These are phyloP conservation scores for Scheffersomyces titani DNA, from an alignment of 1,139 yeast species.

Conservation along the genomic window DNA sequence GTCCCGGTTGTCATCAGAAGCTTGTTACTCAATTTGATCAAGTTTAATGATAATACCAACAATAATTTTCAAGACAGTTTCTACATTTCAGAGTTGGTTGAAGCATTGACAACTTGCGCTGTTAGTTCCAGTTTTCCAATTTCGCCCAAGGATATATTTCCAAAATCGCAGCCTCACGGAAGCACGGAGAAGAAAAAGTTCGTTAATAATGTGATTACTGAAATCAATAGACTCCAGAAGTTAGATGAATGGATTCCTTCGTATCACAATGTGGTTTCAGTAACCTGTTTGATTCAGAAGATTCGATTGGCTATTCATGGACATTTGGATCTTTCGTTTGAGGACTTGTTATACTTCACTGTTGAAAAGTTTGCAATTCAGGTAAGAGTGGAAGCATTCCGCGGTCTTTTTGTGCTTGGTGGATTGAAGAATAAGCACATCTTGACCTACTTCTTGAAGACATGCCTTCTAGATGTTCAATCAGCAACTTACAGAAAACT, in stretches of 20 bases:
- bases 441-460: slow-evolving; percentile 60
- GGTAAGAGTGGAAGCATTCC: slow-evolving; percentile 68
- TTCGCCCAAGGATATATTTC: slow-evolving; percentile 17
- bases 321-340: slow-evolving; percentile 50
- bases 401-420: slow-evolving; percentile 70
- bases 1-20: slow-evolving; percentile 66
- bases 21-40: slow-evolving; percentile 68
- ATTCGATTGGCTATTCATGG: slow-evolving; percentile 63
- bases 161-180: slow-evolving; percentile 11
- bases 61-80: slow-evolving; percentile 76
- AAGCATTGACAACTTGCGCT: slow-evolving; percentile 49
- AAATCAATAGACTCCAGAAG: slow-evolving; percentile 72
- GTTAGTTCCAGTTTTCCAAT: slow-evolving; percentile 38
- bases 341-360: slow-evolving; percentile 54
- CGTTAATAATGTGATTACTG: slow-evolving; percentile 29
- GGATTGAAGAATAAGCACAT: slow-evolving; percentile 68
- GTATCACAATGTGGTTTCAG: slow-evolving; percentile 58
- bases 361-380: slow-evolving; percentile 49
- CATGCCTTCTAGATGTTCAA: slow-evolving; percentile 53
- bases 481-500: slow-evolving; percentile 54
- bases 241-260: slow-evolving; percentile 90
- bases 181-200: slow-evolving; percentile 19
- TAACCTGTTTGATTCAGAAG: slow-evolving; percentile 58
- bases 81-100: slow-evolving; percentile 62
- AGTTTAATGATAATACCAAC: slow-evolving; percentile 83